Percentiles rank a stretch among this genome's conserved stretches.
Conservation (phyloP, 2,329 filamentous ascomycete genomes). For the Xylariaceae sp. region DNA sequence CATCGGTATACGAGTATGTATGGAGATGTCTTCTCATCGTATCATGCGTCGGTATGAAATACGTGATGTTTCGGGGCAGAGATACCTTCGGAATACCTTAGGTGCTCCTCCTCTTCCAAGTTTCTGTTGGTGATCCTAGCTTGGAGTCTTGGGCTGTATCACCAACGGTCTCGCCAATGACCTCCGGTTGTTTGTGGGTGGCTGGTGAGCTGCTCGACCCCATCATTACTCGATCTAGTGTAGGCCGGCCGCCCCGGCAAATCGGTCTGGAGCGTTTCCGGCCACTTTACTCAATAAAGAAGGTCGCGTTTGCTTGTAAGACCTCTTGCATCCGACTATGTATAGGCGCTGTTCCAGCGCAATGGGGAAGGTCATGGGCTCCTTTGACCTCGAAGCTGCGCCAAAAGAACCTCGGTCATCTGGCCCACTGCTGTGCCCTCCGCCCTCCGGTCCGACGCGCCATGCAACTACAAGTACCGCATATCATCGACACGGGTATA, state of each 20-base stretch:
- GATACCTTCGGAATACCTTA: too few species aligned
- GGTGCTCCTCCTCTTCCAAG: too few species aligned
- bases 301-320: slow-evolving; percentile 13
- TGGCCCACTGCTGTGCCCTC: neutral
- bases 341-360: neutral
- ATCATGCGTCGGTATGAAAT: too few species aligned
- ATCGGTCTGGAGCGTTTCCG: neutral
- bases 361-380: neutral
- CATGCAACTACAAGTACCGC: neutral
- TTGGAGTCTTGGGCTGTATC: too few species aligned
- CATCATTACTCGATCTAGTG: neutral
- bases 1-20: too few species aligned
- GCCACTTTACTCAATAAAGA: slow-evolving; percentile 13
- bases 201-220: neutral
- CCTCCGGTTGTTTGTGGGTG: neutral
- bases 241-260: slow-evolving; percentile 5
- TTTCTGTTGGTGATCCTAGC: too few species aligned
- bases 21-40: too few species aligned
- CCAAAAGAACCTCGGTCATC: neutral
- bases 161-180: too few species aligned
- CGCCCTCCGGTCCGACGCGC: neutral
- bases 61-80: too few species aligned
- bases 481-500: neutral
- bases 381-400: neutral
- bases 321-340: neutral